Base-by-base conservation (phyloP, 352 stramenopile species). In the Globisporangium middletonii region DNA sequence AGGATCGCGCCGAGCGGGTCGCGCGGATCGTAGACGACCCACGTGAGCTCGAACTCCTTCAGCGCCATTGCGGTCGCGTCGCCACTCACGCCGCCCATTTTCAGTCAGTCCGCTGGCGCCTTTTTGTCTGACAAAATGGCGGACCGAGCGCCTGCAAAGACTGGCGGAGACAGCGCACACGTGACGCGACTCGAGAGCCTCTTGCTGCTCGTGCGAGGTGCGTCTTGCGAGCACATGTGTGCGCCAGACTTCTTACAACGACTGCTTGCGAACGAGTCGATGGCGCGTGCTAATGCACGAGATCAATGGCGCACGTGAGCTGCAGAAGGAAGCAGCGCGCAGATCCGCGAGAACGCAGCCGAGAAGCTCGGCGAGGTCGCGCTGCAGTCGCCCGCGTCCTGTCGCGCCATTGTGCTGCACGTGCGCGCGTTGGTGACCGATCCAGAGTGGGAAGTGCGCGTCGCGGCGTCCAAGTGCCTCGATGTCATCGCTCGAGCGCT, bases 1-100 rank as follows among this genome's bases (percentile, higher is more conserved):
- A 92, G 62, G 37, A 88, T 27, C 19, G 65, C 66, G 19, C 85
- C 85, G 18, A 89, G 67, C 9, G 81, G 79, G 51, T 94, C 85
- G 23, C 62, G 63, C 7, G 77, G 73, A 55, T 94, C 79, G 62
- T 94, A 94, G 28, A 89, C 75, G 47, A 94, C 85, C 81, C 81
- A 92, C 45, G 83, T 92, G 67, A 86, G 77, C 72, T 91, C 78
- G 57, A 92, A 91, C 55, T 82, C 75, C 60, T 88, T 75, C 37
- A 88, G 63, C 59, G 60, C 50, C 62, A 58, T 51, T 8, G 51
- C 54, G 43, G 57, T 16, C n/a, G 38, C 30, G 41, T 12, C 33
- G 33, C 33, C 33, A 9, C 41, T 13, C 1, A 3, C 13, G 18
- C 41, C 41, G 18, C 41, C 41, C 13, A 15, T 43, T 44, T 6